Evolutionary conservation across 1,284 basidiomycete genomes (phyloP).

Genomic region (Tilletia setariae): DNA sequence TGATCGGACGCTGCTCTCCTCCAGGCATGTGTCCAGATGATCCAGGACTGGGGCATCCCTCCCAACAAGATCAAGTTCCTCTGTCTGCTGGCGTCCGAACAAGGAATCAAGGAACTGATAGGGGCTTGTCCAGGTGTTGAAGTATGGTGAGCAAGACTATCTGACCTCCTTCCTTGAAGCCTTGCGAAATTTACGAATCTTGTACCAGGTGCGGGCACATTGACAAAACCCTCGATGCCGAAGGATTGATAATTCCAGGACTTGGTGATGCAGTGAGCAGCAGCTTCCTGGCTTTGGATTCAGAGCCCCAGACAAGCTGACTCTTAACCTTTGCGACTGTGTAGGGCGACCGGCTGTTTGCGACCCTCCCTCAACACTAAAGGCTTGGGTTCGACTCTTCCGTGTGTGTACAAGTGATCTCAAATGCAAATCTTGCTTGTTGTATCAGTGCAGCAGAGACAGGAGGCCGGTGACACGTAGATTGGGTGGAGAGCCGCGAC

Average conservation of each 20-base stretch:
- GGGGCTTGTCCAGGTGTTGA: conserved; percentile 73
- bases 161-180: not conserved
- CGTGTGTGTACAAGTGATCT: too few species aligned
- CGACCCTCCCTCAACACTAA: conserved; percentile 23
- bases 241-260: conserved; percentile 47
- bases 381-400: too few species aligned
- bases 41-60: conserved; percentile 50
- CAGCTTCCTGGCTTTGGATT: not conserved
- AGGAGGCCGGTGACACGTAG: too few species aligned
- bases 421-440: not conserved
- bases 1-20: not conserved
- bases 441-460: not conserved
- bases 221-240: conserved; percentile 40
- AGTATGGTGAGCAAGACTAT: conserved; percentile 56
- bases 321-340: not conserved
- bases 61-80: conserved; percentile 71
- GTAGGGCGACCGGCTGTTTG: conserved; percentile 39
- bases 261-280: conserved; percentile 42
- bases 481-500: too few species aligned
- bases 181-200: not conserved
- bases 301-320: conserved; percentile 5
- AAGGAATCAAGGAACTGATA: conserved; percentile 70
- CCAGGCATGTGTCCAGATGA: conserved; percentile 49
- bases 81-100: conserved; percentile 73
- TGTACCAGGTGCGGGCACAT: conserved; percentile 30